A percentile compares a stretch with the other conserved stretches of the same genome.
Evolutionary conservation across 2,329 filamentous ascomycete genomes (phyloP).

Genomic region (Paramyrothecium sp.): DNA sequence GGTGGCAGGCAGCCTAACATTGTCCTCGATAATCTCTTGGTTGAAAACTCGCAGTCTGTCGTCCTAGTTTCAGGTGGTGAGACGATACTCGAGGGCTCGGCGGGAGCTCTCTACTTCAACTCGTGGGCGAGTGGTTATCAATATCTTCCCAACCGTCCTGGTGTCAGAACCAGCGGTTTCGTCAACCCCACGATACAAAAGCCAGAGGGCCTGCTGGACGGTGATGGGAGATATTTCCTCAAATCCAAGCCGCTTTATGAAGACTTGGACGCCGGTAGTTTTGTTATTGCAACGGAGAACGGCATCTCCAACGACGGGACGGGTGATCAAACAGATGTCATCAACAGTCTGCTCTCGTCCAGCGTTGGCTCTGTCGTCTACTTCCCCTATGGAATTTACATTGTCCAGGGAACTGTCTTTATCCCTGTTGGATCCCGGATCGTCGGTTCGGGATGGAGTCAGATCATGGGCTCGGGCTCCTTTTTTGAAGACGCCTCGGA

Average conservation of each 20-base stretch:
- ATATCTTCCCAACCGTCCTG: background rate
- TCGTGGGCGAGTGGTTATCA: conserved; percentile 3
- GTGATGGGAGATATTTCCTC: conserved; percentile 16
- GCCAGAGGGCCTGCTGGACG: conserved; percentile 6
- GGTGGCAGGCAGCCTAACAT: conserved; percentile 10
- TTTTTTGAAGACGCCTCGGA: conserved; percentile 60
- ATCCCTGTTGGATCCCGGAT: conserved; percentile 63
- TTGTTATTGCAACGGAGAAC: conserved; percentile 32
- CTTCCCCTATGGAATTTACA: conserved; percentile 25
- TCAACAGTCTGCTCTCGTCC: conserved; percentile 19
- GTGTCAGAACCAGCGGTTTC: background rate
- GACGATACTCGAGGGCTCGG: conserved; percentile 11
- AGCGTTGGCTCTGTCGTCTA: conserved; percentile 7
- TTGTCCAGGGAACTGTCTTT: conserved; percentile 27
- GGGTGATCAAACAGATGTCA: conserved; percentile 19
- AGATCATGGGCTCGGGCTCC: conserved; percentile 55
- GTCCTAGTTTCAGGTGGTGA: conserved; percentile 12
- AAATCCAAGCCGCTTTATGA: conserved; percentile 33
- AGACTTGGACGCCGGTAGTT: conserved; percentile 38
- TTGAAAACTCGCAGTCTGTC: conserved; percentile 9
- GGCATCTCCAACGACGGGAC: conserved; percentile 30
- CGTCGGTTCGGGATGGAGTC: conserved; percentile 67
- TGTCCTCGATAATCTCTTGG: conserved; percentile 14
- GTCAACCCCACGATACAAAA: conserved; percentile 2
- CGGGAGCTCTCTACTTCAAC: conserved; percentile 3